Base-by-base conservation (phyloP, 495 filamentous ascomycete genomes). In the Penicillium fimorum region DNA sequence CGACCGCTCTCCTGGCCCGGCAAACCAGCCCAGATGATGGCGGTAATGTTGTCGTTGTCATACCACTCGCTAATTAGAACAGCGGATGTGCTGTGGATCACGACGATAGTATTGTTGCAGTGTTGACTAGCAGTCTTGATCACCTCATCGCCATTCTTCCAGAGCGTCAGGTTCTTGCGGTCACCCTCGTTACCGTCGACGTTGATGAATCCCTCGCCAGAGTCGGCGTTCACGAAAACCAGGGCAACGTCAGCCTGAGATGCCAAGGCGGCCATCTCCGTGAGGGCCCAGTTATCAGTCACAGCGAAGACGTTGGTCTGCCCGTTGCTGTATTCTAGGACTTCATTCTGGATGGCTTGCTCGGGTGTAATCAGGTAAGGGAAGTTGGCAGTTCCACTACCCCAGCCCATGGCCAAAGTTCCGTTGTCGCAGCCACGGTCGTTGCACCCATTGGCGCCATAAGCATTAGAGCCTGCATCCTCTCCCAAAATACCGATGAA, bases 401-500 rank as follows among this genome's bases (percentile, higher is more conserved):
- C 94, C 94, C 93, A 98, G 46, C 84, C 92, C 87, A 96, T 92
- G 29, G 88, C 94, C 29, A 97, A 79, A 6, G 93, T 97, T 29
- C 92, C 93, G 41, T 84, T 82, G 66, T 91, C 78, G 57, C 94
- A 96, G n/a, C 88, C 85, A 38, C 88, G 84, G 72, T 98, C 90
- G 38, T 62, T 30, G 67, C 92, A 96, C 20, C 87, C 85, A 68
- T 98, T 97, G 17, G 91, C 89, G n/a, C 94, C 94, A 30, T 77
- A 75, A 0, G 82, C 78, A 61, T 89, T 93, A 9, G 84, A 82
- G 4, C 86, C 89, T 18, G 92, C 93, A 63, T 96, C 92, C 38
- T 89, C 84, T 22, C 95, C 91, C 57, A 97, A 82, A n/a, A 97
- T 82, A 11, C 82, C 90, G 17, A 92, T 81, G 48, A 87, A 85